Conservation (phyloP, 78 protist genomes). For the Monocercomonoides exilis region DNA sequence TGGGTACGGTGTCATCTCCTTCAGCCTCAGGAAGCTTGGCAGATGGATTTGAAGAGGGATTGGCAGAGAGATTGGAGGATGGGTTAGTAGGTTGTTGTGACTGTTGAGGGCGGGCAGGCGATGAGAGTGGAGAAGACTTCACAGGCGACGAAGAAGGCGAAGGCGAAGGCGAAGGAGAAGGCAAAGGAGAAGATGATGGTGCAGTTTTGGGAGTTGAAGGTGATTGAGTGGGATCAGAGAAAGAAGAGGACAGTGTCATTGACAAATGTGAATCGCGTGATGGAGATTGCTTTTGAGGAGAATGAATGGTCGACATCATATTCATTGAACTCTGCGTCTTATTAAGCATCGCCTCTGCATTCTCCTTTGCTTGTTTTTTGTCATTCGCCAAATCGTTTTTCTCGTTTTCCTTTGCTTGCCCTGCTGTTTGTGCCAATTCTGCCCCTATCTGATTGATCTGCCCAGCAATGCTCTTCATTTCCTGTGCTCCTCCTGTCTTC, state of each 20-base stretch:
- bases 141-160: not conserved
- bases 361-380: not conserved
- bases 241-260: too few relatives aligned
- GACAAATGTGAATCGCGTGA: too few relatives aligned
- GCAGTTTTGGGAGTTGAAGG: too few relatives aligned
- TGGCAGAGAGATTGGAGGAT: not conserved
- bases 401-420: too few relatives aligned
- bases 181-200: not conserved
- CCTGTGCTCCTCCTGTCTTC: too few relatives aligned
- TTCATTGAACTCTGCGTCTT: too few relatives aligned
- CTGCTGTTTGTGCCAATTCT: too few relatives aligned
- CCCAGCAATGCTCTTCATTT: not conserved
- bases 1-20: not conserved
- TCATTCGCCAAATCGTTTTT: not conserved
- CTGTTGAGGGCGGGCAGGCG: not conserved
- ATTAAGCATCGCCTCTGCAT: not conserved
- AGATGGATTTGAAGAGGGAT: not conserved
- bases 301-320: too few relatives aligned
- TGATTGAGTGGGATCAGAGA: too few relatives aligned
- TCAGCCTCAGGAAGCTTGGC: not conserved
- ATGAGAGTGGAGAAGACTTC: too few relatives aligned
- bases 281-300: too few relatives aligned
- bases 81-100: not conserved
- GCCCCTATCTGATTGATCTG: too few relatives aligned
- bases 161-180: not conserved